A percentile compares a stretch with the other conserved stretches of the same genome.
Conservation (phyloP, 1,284 basidiomycete species). For the Marasmius tenuissimus region DNA sequence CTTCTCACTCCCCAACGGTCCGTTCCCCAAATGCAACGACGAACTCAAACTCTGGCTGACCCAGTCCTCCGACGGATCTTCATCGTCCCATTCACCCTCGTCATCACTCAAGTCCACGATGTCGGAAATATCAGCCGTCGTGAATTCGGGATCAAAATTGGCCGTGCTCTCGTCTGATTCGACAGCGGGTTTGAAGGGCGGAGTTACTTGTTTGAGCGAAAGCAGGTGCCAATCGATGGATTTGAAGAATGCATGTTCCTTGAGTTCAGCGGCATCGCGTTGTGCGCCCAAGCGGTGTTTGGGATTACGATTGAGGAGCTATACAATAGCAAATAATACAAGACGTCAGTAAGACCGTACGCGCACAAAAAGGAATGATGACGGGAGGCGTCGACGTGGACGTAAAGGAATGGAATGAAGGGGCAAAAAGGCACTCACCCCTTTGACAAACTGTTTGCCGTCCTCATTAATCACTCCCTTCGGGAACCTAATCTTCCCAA, state of each 20-base stretch:
- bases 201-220: constrained; percentile 88
- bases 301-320: constrained; percentile 98
- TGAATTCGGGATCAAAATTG: constrained; percentile 99
- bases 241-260: constrained; percentile 95
- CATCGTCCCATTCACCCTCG: constrained; percentile 67
- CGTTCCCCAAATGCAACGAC: constrained; percentile 63
- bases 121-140: constrained; percentile 78
- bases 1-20: constrained; percentile 68
- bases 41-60: constrained; percentile 23
- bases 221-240: constrained; percentile 90
- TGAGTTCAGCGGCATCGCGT: constrained; percentile 91
- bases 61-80: constrained; percentile 76
- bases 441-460: constrained; percentile 99
- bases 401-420: constrained; percentile 18
- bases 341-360: not conserved
- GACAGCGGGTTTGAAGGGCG: constrained; percentile 97
- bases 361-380: no score
- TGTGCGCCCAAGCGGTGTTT: constrained; percentile 93
- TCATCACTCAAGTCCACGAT: constrained; percentile 64
- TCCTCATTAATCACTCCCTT: constrained; percentile 97
- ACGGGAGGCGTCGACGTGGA: not conserved
- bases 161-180: constrained; percentile 97
- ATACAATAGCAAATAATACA: constrained; percentile 13
- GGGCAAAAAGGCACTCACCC: constrained; percentile 54
- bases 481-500: constrained; percentile 98